phyloP scores from a whole-genome alignment of 2,329 filamentous ascomycete species.

The Fusarium guadeloupense region DNA sequence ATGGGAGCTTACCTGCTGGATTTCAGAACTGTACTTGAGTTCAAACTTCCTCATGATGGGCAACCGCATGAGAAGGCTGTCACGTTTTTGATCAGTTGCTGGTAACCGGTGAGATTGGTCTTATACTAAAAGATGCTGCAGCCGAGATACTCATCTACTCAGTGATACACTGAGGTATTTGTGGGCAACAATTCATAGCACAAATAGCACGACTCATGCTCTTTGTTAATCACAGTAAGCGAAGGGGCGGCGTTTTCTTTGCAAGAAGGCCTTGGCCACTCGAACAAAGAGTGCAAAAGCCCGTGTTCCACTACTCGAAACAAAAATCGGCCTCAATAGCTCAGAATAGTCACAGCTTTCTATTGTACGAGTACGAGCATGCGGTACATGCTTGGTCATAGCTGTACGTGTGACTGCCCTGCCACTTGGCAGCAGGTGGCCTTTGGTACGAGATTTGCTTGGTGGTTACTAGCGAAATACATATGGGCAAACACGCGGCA shows the following conservation, averaged over 20 bases:
- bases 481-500: too few species aligned
- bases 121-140: not conserved
- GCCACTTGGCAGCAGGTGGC: too few species aligned
- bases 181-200: not conserved
- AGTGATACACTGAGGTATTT: not conserved
- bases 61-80: not conserved
- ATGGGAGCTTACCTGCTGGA: slow-evolving; percentile 1
- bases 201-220: not conserved
- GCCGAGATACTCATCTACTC: too few species aligned
- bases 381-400: too few species aligned
- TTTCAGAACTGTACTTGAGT: slow-evolving; percentile 9
- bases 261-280: not conserved
- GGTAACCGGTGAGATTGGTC: not conserved
- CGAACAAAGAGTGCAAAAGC: not conserved
- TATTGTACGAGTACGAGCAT: too few species aligned
- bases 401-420: too few species aligned
- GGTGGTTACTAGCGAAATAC: too few species aligned
- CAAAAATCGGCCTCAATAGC: too few species aligned
- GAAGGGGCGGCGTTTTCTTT: not conserved
- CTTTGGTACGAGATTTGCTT: too few species aligned
- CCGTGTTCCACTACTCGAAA: not conserved
- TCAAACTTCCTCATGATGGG: not conserved
- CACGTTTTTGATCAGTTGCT: not conserved
- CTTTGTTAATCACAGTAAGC: not conserved
- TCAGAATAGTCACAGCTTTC: too few species aligned